Evolutionary conservation across 1,284 basidiomycete species (phyloP).

Genomic region (Mycena citricolor): DNA sequence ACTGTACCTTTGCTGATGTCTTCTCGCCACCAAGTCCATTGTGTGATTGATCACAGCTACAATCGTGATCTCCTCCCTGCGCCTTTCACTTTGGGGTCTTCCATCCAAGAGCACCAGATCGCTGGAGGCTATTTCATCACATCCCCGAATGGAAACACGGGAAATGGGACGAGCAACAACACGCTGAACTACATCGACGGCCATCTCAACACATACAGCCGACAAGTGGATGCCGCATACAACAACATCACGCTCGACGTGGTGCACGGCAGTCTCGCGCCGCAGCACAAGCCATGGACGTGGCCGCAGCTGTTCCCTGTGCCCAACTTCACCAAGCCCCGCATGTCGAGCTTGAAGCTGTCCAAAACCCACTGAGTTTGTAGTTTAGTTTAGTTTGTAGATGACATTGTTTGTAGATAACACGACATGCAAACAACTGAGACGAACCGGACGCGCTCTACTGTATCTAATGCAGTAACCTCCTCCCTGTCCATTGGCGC

Average conservation of each 20-base stretch:
- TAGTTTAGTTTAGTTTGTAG: too few species aligned
- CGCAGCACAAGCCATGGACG: too few species aligned
- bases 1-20: neutral
- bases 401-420: too few species aligned
- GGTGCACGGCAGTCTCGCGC: constrained; percentile 56
- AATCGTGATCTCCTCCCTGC: constrained; percentile 54
- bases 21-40: constrained; percentile 45
- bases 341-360: too few species aligned
- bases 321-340: too few species aligned
- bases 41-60: constrained; percentile 68
- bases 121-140: constrained; percentile 56
- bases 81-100: constrained; percentile 58
- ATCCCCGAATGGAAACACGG: constrained; percentile 49
- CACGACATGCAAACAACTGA: too few species aligned
- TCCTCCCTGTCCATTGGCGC: too few species aligned
- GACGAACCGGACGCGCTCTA: too few species aligned
- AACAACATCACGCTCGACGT: constrained; percentile 62
- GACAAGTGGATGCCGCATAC: constrained; percentile 58
- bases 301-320: too few species aligned
- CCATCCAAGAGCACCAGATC: constrained; percentile 57
- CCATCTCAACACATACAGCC: constrained; percentile 60
- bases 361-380: too few species aligned
- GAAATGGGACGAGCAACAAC: constrained; percentile 71
- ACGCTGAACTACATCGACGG: constrained; percentile 58
- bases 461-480: too few species aligned